phyloP scores from a whole-genome alignment of 768 basidiomycete species.

The Lactarius hatsudake region DNA sequence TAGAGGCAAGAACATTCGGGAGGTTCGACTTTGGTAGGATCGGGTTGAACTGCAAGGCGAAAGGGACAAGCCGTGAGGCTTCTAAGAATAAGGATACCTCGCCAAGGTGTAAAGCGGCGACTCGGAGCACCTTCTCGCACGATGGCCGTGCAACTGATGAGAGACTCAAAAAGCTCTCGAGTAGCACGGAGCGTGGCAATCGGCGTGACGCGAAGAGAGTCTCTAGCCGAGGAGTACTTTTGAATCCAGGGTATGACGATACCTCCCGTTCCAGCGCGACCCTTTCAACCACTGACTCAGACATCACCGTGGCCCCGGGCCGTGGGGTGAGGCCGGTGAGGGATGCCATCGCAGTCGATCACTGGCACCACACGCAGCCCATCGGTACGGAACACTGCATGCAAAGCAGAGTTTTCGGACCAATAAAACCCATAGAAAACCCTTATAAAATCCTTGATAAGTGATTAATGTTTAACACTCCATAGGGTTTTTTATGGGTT shows the following conservation, averaged over 20 bases:
- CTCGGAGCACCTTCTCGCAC: slow-evolving; percentile 69
- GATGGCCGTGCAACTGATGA: slow-evolving; percentile 59
- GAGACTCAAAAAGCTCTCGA: slow-evolving; percentile 69
- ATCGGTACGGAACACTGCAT: slow-evolving; percentile 84
- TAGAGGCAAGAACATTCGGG: slow-evolving; percentile 12
- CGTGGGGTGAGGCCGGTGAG: slow-evolving; percentile 30
- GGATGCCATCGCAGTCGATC: slow-evolving; percentile 36
- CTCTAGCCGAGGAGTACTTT: slow-evolving; percentile 48
- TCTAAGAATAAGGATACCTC: slow-evolving; percentile 42
- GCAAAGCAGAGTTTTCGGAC: no score
- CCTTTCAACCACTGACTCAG: slow-evolving; percentile 41
- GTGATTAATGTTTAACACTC: no score
- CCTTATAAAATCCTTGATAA: no score
- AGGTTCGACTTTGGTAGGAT: slow-evolving; percentile 14
- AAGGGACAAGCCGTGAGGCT: no score
- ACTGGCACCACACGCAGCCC: slow-evolving; percentile 62
- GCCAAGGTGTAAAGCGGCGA: slow-evolving; percentile 65
- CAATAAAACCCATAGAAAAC: no score
- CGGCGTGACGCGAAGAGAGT: slow-evolving; percentile 66
- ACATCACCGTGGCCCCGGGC: slow-evolving; percentile 33
- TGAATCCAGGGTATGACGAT: slow-evolving; percentile 68
- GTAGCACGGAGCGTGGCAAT: slow-evolving; percentile 63
- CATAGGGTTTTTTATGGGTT: no score
- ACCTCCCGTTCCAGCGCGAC: slow-evolving; percentile 70
- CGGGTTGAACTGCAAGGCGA: slow-evolving; percentile 9